phyloP scores from a whole-genome alignment of 331 rosid species.

The Spiraea crenata region DNA sequence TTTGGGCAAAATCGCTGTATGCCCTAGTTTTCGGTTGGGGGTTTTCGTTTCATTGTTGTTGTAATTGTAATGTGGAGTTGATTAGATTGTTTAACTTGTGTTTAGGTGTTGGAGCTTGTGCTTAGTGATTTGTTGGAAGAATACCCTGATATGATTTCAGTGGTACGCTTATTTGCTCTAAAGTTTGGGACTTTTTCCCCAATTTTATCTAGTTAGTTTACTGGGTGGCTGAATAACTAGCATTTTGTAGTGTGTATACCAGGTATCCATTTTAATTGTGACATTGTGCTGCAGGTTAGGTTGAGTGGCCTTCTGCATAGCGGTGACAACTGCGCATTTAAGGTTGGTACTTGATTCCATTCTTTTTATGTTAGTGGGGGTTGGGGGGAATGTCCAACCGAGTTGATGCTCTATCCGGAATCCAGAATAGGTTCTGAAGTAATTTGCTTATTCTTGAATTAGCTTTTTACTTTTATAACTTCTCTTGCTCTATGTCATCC shows the following conservation, averaged over 20 bases:
- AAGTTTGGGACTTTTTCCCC: background rate
- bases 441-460: background rate
- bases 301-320: slow-evolving; percentile 78
- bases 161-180: slow-evolving; percentile 35
- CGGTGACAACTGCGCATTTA: slow-evolving; percentile 75
- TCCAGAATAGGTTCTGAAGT: too few species aligned
- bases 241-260: background rate
- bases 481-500: too few species aligned
- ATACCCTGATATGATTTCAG: slow-evolving; percentile 67
- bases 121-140: slow-evolving; percentile 60
- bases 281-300: slow-evolving; percentile 53
- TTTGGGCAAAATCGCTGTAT: slow-evolving; percentile 71
- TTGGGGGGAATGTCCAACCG: background rate
- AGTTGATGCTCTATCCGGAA: too few species aligned
- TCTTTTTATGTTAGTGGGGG: background rate
- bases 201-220: background rate
- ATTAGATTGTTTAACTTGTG: background rate
- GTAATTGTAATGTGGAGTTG: background rate
- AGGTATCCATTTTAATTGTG: background rate
- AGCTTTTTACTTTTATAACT: background rate
- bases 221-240: background rate
- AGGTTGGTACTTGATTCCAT: slow-evolving; percentile 44
- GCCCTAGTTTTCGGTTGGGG: slow-evolving; percentile 4
- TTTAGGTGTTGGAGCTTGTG: slow-evolving; percentile 80
- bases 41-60: background rate